Conservation (phyloP, 1,139 yeast genomes). For the Sugiyamaella neomexicana region DNA sequence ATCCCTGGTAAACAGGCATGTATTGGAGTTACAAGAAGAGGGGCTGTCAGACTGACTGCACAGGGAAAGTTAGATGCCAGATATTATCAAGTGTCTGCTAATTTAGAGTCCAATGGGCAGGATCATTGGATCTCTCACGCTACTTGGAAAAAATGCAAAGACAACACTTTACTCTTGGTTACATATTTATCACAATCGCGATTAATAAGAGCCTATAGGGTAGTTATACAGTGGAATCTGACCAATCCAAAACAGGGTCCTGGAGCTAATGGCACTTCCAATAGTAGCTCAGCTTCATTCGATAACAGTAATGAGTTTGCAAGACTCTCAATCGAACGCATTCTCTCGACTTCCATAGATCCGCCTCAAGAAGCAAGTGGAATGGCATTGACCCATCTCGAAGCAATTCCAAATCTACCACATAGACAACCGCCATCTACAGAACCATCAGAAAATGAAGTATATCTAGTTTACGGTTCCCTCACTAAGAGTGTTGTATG, state of each 20-base stretch:
- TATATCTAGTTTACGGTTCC: slow-evolving; percentile 40
- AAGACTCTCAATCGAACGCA: slow-evolving; percentile 20
- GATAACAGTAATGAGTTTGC: slow-evolving; percentile 25
- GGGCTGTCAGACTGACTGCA: slow-evolving; percentile 48
- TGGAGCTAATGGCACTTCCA: slow-evolving; percentile 12
- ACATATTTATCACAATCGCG: slow-evolving; percentile 48
- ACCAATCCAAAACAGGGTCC: slow-evolving; percentile 18
- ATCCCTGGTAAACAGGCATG: slow-evolving; percentile 69
- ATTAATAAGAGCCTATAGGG: slow-evolving; percentile 49
- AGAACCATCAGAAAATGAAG: slow-evolving; percentile 43
- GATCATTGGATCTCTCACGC: slow-evolving; percentile 45
- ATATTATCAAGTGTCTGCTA: slow-evolving; percentile 35
- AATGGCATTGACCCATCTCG: slow-evolving; percentile 34
- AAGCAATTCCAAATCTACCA: slow-evolving; percentile 33
- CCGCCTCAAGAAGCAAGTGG: slow-evolving; percentile 19
- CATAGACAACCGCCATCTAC: slow-evolving; percentile 28
- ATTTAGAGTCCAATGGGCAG: slow-evolving; percentile 23
- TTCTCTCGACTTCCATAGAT: slow-evolving; percentile 21
- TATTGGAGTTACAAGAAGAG: slow-evolving; percentile 63
- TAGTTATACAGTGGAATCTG: slow-evolving; percentile 55
- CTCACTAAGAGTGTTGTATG: slow-evolving; percentile 27
- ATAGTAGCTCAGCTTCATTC: slow-evolving; percentile 13
- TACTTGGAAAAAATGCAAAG: slow-evolving; percentile 59
- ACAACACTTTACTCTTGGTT: slow-evolving; percentile 51
- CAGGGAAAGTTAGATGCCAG: slow-evolving; percentile 35